phyloP scores from a whole-genome alignment of 257 asterid genomes.

The Cinchona pubescens region DNA sequence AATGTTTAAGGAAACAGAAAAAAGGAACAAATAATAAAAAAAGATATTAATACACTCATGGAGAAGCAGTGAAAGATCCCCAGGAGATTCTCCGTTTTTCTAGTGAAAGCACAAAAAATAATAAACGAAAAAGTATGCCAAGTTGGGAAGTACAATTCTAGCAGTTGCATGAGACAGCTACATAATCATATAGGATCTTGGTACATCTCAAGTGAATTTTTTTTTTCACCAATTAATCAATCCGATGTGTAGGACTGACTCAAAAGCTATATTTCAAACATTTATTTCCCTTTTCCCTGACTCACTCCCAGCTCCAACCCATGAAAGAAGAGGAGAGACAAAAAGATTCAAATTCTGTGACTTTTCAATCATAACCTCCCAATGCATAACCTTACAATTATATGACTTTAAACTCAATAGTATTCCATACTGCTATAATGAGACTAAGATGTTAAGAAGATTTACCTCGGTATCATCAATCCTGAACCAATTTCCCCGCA shows the following conservation, averaged over 20 bases:
- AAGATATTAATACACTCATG: not conserved
- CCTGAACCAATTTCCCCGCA: slow-evolving; percentile 73
- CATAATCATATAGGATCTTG: not conserved
- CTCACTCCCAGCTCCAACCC: no score
- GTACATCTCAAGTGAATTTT: not conserved
- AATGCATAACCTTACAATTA: not conserved
- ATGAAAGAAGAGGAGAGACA: not conserved
- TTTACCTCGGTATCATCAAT: slow-evolving; percentile 80
- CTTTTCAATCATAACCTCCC: not conserved
- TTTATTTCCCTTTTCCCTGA: no score
- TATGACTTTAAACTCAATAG: not conserved
- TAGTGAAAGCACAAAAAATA: not conserved
- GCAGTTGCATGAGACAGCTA: not conserved
- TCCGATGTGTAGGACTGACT: no score
- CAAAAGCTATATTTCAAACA: no score
- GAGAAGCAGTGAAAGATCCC: not conserved
- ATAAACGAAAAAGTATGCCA: not conserved
- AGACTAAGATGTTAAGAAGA: not conserved
- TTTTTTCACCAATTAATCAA: not conserved
- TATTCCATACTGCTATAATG: not conserved
- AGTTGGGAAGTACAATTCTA: not conserved
- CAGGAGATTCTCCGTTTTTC: not conserved
- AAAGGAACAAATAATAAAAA: not conserved
- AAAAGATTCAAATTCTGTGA: not conserved
- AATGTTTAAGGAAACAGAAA: not conserved